Base-by-base conservation (phyloP, 2,329 filamentous ascomycete species). In the Trematosphaeria pertusa region DNA sequence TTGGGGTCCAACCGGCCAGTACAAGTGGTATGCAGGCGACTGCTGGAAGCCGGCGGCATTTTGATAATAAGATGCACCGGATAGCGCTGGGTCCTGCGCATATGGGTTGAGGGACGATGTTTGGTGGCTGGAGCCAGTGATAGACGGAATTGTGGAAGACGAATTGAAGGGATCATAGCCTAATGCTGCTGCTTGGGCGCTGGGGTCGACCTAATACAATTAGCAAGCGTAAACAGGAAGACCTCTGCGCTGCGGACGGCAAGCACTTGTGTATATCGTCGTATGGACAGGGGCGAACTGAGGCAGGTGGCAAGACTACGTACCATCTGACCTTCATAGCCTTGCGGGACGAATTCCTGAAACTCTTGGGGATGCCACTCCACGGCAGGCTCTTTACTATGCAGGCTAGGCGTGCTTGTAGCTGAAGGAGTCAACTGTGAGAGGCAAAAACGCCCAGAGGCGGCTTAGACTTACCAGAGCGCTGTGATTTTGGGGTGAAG, bases 1-100 rank as follows among this genome's bases (percentile, higher is more conserved):
- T 67, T 91, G 84, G n/a, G 89, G 86, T 5, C 90, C 91, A 46
- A 92, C 82, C 0, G 92, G 91, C 22, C 91, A 89, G 71, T 99
- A 99, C 10, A 96, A 81, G 70, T 99, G 94, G 69, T 97, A 96
- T 8, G 70, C 58, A 19, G 82, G 81, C 50, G 80, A 72, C 35
- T 83, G 56, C 39, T 72, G 81, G 63, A 83, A 86, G 43, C 78
- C 76, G 46, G 77, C 75, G 52, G 81, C 73, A 45, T 78, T 77
- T 47, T 81, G 76, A 65, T 88, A 96, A 69, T 87, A 96, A 2
- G 84, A 78, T 12, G 84, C 77, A 4, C 81, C 81, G 46, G 80
- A 77, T 20, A 92, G 74, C 15, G 77, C 76, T 38, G 84, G 81
- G 48, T 94, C 88, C 59, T 91, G 87, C 2, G 86, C 84, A 71